These are phyloP conservation scores for Quercus phellos DNA, from an alignment of 331 rosid species.

Conservation along the genomic window DNA sequence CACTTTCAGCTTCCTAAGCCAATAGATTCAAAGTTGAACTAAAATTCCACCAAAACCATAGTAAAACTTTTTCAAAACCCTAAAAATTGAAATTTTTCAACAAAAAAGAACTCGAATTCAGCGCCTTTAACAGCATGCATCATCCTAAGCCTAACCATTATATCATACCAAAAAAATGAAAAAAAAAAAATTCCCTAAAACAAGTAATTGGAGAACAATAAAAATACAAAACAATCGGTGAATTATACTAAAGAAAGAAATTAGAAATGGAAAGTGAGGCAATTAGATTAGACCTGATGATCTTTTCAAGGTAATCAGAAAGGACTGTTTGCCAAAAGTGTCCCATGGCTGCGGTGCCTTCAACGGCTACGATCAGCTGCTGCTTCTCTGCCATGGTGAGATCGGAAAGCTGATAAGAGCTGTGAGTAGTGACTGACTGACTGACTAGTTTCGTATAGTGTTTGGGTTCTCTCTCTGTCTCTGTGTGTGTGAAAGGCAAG, in stretches of 20 bases:
- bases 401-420: not conserved
- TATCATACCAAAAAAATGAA: not conserved
- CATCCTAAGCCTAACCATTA: not conserved
- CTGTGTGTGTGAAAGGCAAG: too few relatives aligned
- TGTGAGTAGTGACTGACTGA: not conserved
- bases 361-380: conserved; percentile 72
- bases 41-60: not conserved
- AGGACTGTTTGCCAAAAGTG: conserved; percentile 66
- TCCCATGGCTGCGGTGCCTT: conserved; percentile 89
- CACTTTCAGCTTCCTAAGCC: not conserved
- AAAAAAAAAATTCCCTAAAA: not conserved
- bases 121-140: not conserved
- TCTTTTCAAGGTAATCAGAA: conserved; percentile 75
- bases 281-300: conserved; percentile 47
- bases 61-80: not conserved
- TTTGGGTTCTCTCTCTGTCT: too few relatives aligned
- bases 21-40: not conserved
- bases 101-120: not conserved
- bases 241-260: not conserved
- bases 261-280: not conserved
- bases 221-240: not conserved
- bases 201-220: not conserved
- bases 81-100: not conserved
- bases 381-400: conserved; percentile 70
- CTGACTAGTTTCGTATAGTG: too few relatives aligned